These are phyloP conservation scores for Ascochyta koolunga DNA, from an alignment of 2,329 filamentous ascomycete genomes.

Conservation along the genomic window DNA sequence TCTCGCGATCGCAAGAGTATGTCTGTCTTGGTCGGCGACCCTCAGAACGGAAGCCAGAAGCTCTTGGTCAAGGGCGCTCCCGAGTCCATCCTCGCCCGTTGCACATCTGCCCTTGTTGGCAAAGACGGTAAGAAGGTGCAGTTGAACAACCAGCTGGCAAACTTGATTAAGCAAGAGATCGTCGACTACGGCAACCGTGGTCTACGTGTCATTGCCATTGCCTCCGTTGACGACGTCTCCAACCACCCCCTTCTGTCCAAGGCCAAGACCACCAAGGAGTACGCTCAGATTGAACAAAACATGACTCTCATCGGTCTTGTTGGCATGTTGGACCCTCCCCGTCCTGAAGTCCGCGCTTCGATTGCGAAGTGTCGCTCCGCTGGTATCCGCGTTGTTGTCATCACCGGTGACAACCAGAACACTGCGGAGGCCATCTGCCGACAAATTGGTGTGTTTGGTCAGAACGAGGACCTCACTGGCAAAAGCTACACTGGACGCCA, in stretches of 20 bases:
- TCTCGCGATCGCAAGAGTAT: constrained; percentile 98
- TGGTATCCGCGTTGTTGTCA: constrained; percentile 95
- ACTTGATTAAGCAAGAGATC: constrained; percentile 77
- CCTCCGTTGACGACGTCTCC: constrained; percentile 77
- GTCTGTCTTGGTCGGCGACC: constrained; percentile 83
- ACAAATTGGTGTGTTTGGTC: constrained; percentile 90
- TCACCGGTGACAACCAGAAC: constrained; percentile 97
- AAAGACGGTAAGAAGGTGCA: constrained; percentile 77
- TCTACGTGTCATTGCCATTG: constrained; percentile 92
- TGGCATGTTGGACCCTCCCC: constrained; percentile 95
- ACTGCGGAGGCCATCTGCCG: constrained; percentile 98
- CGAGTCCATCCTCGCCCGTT: constrained; percentile 91
- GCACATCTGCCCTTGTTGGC: constrained; percentile 80
- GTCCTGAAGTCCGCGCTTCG: constrained; percentile 84
- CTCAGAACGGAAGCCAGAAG: constrained; percentile 67
- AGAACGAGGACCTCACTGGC: constrained; percentile 79
- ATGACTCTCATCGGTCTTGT: constrained; percentile 94
- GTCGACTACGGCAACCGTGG: constrained; percentile 90
- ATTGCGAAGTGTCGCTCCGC: constrained; percentile 90
- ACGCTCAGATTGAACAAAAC: constrained; percentile 85
- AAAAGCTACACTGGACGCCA: constrained; percentile 96
- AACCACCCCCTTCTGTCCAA: constrained; percentile 71
- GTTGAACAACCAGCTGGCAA: constrained; percentile 71
- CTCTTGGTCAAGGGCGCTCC: constrained; percentile 96
- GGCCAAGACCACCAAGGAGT: constrained; percentile 84